Base-by-base conservation (phyloP, 2,329 filamentous ascomycete species). In the Colletotrichum truncatum region DNA sequence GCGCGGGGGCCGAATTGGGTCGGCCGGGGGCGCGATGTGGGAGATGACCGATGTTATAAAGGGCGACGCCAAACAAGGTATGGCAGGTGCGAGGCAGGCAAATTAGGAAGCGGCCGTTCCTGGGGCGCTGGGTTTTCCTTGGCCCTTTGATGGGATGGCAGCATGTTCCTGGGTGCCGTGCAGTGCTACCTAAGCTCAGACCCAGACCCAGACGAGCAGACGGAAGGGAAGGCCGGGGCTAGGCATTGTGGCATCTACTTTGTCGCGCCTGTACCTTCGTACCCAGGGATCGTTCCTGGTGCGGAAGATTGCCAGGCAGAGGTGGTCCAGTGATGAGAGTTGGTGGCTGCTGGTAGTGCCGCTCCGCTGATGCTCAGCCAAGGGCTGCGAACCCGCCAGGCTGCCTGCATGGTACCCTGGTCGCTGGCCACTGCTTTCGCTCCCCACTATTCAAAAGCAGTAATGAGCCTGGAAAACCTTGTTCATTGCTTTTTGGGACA, bases 31-130 rank as follows among this genome's bases (percentile, higher is more conserved):
- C 61, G 61, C 46, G 61, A 64, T 54, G 55, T 60, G 61, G 61
- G 55, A 46, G 45, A 53, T 26, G 48, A n/a, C 23, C 48, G 48
- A 64, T 64, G 61, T 64, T 67, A 64, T 64, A 53, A 53, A 57
- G 59, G 46, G 46, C 18, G 32, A 43, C 11, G 39, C 39, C 18
- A 12, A 12, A 21, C 45, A 23, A 16, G 48, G 55, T 16, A 12
- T 41, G 38, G 66, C 58, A 64, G 46, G 30, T 68, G 59, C 38
- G 59, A 62, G 59, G 57, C 14, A 51, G 56, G 51, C 30, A 65
- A 66, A 62, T 61, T 58, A 61, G 49, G 36, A 53, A 67, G 68
- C 41, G 66, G 57, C 57, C 41, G 58, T 64, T 53, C 56, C 55
- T 64, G 53, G 21, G 28, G 16, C 28, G n/a, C 26, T 48, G 53